Conservation (phyloP, 768 basidiomycete species). For the Agrocybe praecox region DNA sequence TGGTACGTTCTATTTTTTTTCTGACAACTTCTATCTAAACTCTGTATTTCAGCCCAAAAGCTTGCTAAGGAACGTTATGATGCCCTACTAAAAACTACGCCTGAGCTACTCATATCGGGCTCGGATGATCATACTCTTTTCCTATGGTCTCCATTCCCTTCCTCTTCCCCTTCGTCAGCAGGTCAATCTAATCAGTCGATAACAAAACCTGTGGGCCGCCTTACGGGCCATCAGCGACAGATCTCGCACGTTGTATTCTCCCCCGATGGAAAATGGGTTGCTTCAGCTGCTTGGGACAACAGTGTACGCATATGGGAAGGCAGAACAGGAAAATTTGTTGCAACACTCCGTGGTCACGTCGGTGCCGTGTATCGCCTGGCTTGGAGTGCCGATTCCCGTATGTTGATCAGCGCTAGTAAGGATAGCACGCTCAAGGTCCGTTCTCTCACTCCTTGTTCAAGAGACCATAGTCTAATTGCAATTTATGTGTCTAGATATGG, state of each 20-base stretch:
- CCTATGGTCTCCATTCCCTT: slow-evolving; percentile 87
- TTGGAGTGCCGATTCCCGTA: slow-evolving; percentile 92
- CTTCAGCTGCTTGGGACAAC: slow-evolving; percentile 89
- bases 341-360: slow-evolving; percentile 90
- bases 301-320: slow-evolving; percentile 94
- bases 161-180: slow-evolving; percentile 28
- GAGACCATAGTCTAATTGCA: neutral
- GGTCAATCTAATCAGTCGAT: slow-evolving; percentile 13
- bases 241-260: slow-evolving; percentile 94
- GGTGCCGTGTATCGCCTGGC: slow-evolving; percentile 92
- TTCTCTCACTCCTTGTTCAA: slow-evolving; percentile 5
- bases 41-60: slow-evolving; percentile 57
- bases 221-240: slow-evolving; percentile 95
- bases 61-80: slow-evolving; percentile 82
- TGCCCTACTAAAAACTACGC: slow-evolving; percentile 57
- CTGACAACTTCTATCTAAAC: neutral
- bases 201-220: slow-evolving; percentile 57
- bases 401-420: slow-evolving; percentile 94
- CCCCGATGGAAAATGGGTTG: slow-evolving; percentile 91
- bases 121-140: slow-evolving; percentile 98
- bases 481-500: slow-evolving; percentile 69
- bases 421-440: slow-evolving; percentile 93
- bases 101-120: slow-evolving; percentile 91
- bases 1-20: slow-evolving; percentile 45
- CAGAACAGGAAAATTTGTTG: slow-evolving; percentile 82